Evolutionary conservation across 1,139 yeast genomes (phyloP), one percentile per base, ranked within the genome.

Genomic region (Taphrina pruni): DNA sequence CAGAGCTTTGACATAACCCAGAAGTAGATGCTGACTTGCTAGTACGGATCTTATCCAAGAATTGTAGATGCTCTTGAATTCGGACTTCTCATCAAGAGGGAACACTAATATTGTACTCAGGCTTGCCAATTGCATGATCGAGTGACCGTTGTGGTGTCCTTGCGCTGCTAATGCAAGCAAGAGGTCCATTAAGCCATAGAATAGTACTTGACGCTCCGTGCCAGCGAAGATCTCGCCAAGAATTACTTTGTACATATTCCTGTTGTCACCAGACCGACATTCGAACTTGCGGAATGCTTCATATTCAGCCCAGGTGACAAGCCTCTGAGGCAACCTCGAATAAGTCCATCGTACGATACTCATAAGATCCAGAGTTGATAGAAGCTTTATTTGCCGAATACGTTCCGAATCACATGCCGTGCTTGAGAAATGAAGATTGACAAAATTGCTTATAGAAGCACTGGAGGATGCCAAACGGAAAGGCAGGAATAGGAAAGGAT

Each of bases 401-500:
- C 36, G 52, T 17, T 52, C 52, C 12, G 41, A 21, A 17, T 62
- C 52, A 17, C 26, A 35, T 54, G 45, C 6, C 6, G 36, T 17
- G 35, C 14, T 21, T 11, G 46, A 39, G 21, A 48, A 41, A 43
- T 45, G 52, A 8, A n/a, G 50, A 21, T 55, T 32, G 36, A 62
- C 26, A 17, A 62, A 62, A 26, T 39, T 43, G 11, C 60, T 12
- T 11, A 55, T 52, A 5, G 66, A 46, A 21, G 52, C 56, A 21
- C 56, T 26, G 9, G 51, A 21, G 36, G 60, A 51, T n/a, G 26
- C 43, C 6, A 55, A 55, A 20, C 66, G 56, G 41, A 62, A 62
- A 14, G 66, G 66, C 52, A 62, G 35, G 48, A 62, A 62, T 39
- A 62, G 45, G 26, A 62, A 45, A 14, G 66, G 66, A 6, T 21